A percentile compares a stretch with the other conserved stretches of the same genome.
Evolutionary conservation across 768 basidiomycete genomes (phyloP).

Genomic region (Kwoniella mangroviensis): DNA sequence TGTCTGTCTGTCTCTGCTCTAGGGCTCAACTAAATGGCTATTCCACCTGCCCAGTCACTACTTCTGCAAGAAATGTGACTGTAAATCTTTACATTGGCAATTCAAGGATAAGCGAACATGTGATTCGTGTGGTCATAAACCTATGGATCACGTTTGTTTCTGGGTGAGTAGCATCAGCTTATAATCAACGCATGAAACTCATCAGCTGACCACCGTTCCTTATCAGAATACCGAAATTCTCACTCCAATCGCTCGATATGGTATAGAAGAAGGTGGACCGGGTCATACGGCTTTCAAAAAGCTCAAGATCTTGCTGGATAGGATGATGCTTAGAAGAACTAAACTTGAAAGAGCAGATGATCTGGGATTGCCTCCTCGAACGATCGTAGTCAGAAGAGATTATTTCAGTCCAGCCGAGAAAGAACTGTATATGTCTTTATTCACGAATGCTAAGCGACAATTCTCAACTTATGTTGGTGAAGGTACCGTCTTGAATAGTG

Average conservation of each 20-base stretch:
- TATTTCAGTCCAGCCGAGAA: slow-evolving; percentile 97
- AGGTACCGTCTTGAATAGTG: slow-evolving; percentile 93
- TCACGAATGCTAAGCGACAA: slow-evolving; percentile 88
- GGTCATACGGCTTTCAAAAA: slow-evolving; percentile 88
- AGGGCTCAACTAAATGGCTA: slow-evolving; percentile 4
- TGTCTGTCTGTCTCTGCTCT: not conserved
- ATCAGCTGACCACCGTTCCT: slow-evolving; percentile 1
- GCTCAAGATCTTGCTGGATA: slow-evolving; percentile 80
- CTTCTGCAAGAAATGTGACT: slow-evolving; percentile 76
- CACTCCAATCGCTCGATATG: slow-evolving; percentile 88
- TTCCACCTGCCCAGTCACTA: slow-evolving; percentile 46
- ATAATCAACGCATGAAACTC: too few species aligned
- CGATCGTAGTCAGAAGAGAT: slow-evolving; percentile 82
- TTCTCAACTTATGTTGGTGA: slow-evolving; percentile 87
- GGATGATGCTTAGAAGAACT: slow-evolving; percentile 79
- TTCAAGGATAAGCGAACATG: slow-evolving; percentile 82
- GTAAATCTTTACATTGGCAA: slow-evolving; percentile 92
- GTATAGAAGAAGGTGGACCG: slow-evolving; percentile 69
- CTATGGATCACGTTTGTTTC: slow-evolving; percentile 73
- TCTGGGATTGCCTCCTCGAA: slow-evolving; percentile 89
- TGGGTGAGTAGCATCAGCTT: slow-evolving; percentile 60
- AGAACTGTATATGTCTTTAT: slow-evolving; percentile 87
- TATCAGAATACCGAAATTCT: slow-evolving; percentile 84
- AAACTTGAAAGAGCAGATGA: slow-evolving; percentile 95
- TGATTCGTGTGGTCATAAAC: slow-evolving; percentile 64